Evolutionary conservation across 495 filamentous ascomycete species (phyloP), one percentile per base, ranked within the genome.

Genomic region (Aspergillus bridgeri): DNA sequence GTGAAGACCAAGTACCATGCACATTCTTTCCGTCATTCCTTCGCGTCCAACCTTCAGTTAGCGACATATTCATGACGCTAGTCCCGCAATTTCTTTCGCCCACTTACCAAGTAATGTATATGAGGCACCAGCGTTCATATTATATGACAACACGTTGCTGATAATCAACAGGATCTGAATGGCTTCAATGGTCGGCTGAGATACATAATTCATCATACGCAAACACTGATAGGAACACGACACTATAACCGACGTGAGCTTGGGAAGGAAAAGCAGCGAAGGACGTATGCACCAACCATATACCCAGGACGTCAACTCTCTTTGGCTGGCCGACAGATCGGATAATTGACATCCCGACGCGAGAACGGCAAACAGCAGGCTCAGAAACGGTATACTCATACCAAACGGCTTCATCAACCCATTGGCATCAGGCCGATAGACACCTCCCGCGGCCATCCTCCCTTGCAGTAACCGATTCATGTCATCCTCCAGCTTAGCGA

Each of bases 311-410:
- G 81, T 84, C 67, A 85, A 65, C 60, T 85, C 81, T 33, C 82
- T 67, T 56, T 84, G 78, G 46, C 73, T 79, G 25, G 74, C 72
- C 5, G 88, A 81, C 6, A 86, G 76, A 62, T 86, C 83, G 17
- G 88, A 88, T 62, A 88, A 87, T 69, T 95, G 90, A 19, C 85
- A 88, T 8, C 89, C 89, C 33, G 89, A 89, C 0, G 89, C 90
- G 44, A 95, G 78, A 6, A 90, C 86, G 20, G 89, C 89, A 70
- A 95, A 93, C 7, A 92, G 69, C 51, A 78, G 63, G 54, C 69
- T 74, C 54, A 71, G 66, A 54, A 70, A 78, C 29, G 68, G 51
- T 51, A 80, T 52, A 56, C 63, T 69, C 68, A 77, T 72, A 45
- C 75, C 77, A 56, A 75, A 79, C 18, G 77, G 77, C 45, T 71